Conservation (phyloP, 805 yeast species). For the Saccharomycopsis fibuligera region DNA sequence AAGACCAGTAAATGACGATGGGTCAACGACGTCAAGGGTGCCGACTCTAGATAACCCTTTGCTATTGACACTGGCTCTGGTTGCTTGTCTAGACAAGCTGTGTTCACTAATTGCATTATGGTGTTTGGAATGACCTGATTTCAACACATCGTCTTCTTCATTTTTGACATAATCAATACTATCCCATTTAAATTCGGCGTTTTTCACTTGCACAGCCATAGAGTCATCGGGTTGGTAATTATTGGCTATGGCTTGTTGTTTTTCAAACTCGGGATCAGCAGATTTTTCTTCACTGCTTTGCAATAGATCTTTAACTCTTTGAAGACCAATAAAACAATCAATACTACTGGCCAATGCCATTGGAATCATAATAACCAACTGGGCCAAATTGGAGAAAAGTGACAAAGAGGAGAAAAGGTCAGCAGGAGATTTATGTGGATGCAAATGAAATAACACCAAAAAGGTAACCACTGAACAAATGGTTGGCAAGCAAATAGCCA, state of each 20-base stretch:
- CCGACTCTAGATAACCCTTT: constrained; percentile 19
- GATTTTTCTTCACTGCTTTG: constrained; percentile 41
- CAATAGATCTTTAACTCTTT: constrained; percentile 49
- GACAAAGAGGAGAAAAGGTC: constrained; percentile 65
- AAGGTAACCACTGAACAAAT: constrained; percentile 52
- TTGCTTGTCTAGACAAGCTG: background rate
- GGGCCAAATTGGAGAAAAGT: constrained; percentile 54
- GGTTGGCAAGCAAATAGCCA: constrained; percentile 45
- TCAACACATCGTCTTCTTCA: constrained; percentile 22
- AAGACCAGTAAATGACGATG: constrained; percentile 15
- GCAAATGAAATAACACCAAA: constrained; percentile 34
- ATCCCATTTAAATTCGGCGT: constrained; percentile 69
- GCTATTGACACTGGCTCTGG: background rate
- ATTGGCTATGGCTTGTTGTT: constrained; percentile 22
- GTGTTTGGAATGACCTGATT: too few species aligned
- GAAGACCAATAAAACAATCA: constrained; percentile 59
- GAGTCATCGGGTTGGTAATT: constrained; percentile 4
- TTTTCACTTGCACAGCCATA: constrained; percentile 41
- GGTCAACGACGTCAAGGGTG: constrained; percentile 15
- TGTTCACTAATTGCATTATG: constrained; percentile 12
- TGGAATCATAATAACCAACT: constrained; percentile 64
- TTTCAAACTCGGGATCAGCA: constrained; percentile 22
- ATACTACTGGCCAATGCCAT: constrained; percentile 61
- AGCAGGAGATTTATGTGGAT: constrained; percentile 44
- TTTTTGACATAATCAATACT: constrained; percentile 22